Conservation (phyloP, 306 rosid genomes). For the Trifolium dubium region DNA sequence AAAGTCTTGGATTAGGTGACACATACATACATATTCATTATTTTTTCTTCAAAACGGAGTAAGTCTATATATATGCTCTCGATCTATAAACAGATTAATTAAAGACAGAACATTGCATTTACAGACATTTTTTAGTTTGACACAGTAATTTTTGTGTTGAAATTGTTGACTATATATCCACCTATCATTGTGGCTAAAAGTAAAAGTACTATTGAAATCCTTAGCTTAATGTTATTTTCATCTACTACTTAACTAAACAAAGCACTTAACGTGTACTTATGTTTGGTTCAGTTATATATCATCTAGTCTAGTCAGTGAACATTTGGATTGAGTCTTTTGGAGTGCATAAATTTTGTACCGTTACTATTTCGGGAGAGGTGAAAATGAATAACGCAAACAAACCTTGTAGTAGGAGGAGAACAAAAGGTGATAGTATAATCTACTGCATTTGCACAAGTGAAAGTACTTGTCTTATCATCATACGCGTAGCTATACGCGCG, state of each 20-base stretch:
- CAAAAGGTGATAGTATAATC: conserved; percentile 81
- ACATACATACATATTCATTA: neutral
- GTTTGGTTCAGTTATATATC: too few relatives aligned
- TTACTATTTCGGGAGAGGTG: neutral
- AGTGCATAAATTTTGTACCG: neutral
- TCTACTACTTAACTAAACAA: neutral
- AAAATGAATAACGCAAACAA: conserved; percentile 1
- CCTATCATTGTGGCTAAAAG: neutral
- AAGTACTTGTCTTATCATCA: conserved; percentile 79
- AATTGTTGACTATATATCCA: neutral
- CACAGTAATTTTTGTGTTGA: neutral
- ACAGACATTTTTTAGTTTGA: conserved; percentile 10
- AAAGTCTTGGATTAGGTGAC: neutral
- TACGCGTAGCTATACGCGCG: conserved; percentile 90
- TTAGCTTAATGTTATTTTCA: too few relatives aligned
- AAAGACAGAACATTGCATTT: neutral
- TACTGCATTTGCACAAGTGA: conserved; percentile 71
- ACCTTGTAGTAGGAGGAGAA: conserved; percentile 69
- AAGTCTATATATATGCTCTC: too few relatives aligned
- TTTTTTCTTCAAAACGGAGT: too few relatives aligned
- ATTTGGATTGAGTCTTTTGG: too few relatives aligned
- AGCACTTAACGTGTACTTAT: too few relatives aligned
- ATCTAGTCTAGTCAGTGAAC: too few relatives aligned
- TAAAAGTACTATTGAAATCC: neutral
- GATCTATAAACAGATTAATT: too few relatives aligned